Conservation (phyloP, 768 basidiomycete genomes). For the Russula vinacea region DNA sequence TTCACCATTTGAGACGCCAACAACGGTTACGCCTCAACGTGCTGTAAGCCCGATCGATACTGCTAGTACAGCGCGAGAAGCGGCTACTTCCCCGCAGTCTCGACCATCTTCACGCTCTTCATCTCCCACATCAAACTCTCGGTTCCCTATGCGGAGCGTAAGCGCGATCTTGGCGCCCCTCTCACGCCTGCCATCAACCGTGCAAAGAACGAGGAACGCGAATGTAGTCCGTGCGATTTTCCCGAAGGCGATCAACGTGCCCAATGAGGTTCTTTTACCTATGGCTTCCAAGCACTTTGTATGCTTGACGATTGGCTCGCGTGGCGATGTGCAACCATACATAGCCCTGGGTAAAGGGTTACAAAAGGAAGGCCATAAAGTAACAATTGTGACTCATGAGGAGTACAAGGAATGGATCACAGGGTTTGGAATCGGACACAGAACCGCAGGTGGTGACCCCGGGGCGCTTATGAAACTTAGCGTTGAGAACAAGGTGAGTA, state of each 20-base stretch:
- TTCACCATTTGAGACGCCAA: background rate
- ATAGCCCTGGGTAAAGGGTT: constrained; percentile 46
- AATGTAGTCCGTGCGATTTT: constrained; percentile 36
- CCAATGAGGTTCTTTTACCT: constrained; percentile 36
- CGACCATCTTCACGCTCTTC: constrained; percentile 12
- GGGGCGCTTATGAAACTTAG: constrained; percentile 64
- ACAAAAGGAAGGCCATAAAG: constrained; percentile 43
- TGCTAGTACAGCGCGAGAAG: background rate
- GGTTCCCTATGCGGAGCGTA: constrained; percentile 31
- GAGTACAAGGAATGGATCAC: constrained; percentile 55
- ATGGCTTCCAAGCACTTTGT: constrained; percentile 51
- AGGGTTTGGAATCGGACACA: constrained; percentile 56
- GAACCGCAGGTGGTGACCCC: constrained; percentile 66
- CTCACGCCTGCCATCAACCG: constrained; percentile 41
- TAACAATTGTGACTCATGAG: constrained; percentile 50
- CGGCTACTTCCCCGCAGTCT: background rate
- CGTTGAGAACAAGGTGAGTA: constrained; percentile 44
- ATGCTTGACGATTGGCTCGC: constrained; percentile 61
- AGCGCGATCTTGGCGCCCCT: constrained; percentile 46
- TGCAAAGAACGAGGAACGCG: constrained; percentile 35
- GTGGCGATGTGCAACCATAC: constrained; percentile 53
- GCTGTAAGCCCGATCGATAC: background rate
- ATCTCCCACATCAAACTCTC: background rate
- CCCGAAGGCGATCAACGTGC: constrained; percentile 52
- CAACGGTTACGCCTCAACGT: background rate